These are phyloP conservation scores for Nannizzia gypsea DNA, from an alignment of 2,329 filamentous ascomycete species.

Conservation along the genomic window DNA sequence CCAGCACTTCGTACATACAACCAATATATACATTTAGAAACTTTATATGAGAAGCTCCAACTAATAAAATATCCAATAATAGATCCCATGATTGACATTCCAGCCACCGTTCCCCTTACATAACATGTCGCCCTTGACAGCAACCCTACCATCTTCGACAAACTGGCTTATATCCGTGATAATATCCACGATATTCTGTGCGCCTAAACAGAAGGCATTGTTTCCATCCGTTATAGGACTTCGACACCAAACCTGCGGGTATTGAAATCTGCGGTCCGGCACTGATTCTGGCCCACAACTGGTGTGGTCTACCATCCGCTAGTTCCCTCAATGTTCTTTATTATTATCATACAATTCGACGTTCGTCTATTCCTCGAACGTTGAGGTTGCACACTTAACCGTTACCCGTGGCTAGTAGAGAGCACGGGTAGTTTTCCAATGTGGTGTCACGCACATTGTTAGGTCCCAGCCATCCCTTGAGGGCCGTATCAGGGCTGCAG, in stretches of 20 bases:
- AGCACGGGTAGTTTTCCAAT: neutral
- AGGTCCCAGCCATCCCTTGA: conserved; percentile 22
- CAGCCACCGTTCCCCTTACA: conserved; percentile 15
- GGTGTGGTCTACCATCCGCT: neutral
- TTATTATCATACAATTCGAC: conserved; percentile 8
- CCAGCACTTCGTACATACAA: no score
- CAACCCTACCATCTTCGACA: conserved; percentile 9
- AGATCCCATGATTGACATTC: conserved; percentile 15
- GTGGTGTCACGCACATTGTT: conserved; percentile 12
- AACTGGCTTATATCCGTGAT: conserved; percentile 10
- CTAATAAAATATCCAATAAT: neutral
- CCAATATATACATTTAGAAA: no score
- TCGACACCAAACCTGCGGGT: neutral
- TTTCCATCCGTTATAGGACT: neutral
- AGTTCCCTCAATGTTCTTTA: neutral
- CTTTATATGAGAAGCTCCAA: no score
- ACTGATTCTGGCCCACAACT: neutral
- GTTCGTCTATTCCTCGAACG: conserved; percentile 1
- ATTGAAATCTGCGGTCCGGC: neutral
- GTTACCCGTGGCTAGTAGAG: conserved; percentile 16
- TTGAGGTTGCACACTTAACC: conserved; percentile 19
- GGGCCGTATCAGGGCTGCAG: conserved; percentile 27
- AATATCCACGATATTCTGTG: conserved; percentile 10
- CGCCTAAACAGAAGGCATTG: neutral
- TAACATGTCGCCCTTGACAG: conserved; percentile 14